phyloP scores from a whole-genome alignment of 1,284 basidiomycete genomes.

The Thecaphora thlaspeos region DNA sequence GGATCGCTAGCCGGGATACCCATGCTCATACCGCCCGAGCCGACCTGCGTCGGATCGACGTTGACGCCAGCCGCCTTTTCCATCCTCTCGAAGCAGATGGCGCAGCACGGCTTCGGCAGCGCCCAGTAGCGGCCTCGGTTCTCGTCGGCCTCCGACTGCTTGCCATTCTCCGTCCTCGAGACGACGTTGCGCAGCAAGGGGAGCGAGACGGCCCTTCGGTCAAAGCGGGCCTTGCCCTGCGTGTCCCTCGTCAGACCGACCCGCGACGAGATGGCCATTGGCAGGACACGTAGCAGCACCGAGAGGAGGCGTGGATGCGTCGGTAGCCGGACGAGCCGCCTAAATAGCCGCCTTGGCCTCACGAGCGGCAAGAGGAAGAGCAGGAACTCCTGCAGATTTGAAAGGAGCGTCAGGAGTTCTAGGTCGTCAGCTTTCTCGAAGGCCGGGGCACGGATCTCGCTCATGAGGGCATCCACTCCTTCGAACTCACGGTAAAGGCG shows the following conservation, averaged over 20 bases:
- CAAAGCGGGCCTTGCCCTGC: constrained; percentile 11
- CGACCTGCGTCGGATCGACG: constrained; percentile 20
- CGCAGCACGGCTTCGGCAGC: constrained; percentile 43
- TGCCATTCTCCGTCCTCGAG: background rate
- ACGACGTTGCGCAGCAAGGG: constrained; percentile 6
- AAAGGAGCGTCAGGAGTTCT: background rate
- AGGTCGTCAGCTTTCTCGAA: too few relatives aligned
- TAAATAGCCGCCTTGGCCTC: constrained; percentile 66
- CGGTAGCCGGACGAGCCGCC: constrained; percentile 62
- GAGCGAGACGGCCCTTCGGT: constrained; percentile 14
- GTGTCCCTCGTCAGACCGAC: constrained; percentile 36
- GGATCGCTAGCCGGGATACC: constrained; percentile 48
- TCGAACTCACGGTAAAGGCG: constrained; percentile 86
- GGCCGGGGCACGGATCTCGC: too few relatives aligned
- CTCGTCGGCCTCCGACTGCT: constrained; percentile 1
- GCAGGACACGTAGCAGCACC: constrained; percentile 50
- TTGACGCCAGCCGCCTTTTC: constrained; percentile 37
- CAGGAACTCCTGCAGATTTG: constrained; percentile 76
- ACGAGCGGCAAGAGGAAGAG: constrained; percentile 87
- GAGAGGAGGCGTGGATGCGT: constrained; percentile 47
- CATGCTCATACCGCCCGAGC: constrained; percentile 31
- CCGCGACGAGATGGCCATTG: constrained; percentile 21
- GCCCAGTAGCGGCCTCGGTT: constrained; percentile 35
- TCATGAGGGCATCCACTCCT: too few relatives aligned
- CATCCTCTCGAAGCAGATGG: constrained; percentile 49